These are phyloP conservation scores for Pulicaria dysenterica DNA, from an alignment of 129 eudicot genomes.

Conservation along the genomic window DNA sequence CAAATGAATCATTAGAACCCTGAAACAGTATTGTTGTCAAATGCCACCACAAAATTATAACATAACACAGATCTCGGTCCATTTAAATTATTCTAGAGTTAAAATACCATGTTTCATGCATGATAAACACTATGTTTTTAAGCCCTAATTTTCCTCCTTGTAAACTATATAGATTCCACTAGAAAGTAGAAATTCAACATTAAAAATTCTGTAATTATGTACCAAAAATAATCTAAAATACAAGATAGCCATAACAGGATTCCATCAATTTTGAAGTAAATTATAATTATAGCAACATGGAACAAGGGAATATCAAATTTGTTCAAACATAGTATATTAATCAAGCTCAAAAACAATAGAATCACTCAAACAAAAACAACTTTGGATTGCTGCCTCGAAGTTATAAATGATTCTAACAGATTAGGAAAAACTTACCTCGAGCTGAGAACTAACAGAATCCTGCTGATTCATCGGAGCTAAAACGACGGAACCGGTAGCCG, in stretches of 20 bases:
- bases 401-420: not conserved
- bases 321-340: not conserved
- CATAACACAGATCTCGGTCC: not conserved
- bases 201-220: not conserved
- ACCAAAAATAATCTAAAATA: not conserved
- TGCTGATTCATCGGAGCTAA: constrained; percentile 86
- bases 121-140: constrained; percentile 15
- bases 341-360: not conserved
- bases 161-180: not conserved
- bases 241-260: constrained; percentile 17
- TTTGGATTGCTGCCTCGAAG: not conserved
- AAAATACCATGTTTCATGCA: not conserved
- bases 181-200: not conserved
- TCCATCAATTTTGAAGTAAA: constrained; percentile 5
- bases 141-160: constrained; percentile 5
- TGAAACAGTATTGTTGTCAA: not conserved
- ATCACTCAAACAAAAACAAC: too few species aligned
- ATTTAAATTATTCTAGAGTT: not conserved
- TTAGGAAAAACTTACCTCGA: constrained; percentile 48
- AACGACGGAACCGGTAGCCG: constrained; percentile 73
- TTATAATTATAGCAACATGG: not conserved
- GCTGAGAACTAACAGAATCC: constrained; percentile 82
- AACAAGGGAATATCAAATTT: not conserved
- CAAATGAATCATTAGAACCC: not conserved
- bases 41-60: constrained; percentile 5